These are phyloP conservation scores for Blastobotrys raffinosifermentans DNA, from an alignment of 1,139 yeast genomes.

Conservation along the genomic window DNA sequence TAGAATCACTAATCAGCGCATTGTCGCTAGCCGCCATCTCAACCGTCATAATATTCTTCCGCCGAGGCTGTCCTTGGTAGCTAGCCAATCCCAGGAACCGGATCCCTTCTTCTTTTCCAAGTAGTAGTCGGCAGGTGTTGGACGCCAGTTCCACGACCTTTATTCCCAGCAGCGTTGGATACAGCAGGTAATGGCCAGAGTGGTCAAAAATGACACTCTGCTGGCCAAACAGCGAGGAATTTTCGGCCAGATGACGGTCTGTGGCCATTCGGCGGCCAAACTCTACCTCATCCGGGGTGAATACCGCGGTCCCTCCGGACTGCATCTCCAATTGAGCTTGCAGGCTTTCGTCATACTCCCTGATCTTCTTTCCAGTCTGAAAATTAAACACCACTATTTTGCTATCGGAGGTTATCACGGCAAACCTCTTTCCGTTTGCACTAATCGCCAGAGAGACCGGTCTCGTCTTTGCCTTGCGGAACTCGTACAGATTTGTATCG, in stretches of 20 bases:
- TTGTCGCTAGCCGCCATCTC: slow-evolving; percentile 40
- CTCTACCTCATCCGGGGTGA: slow-evolving; percentile 26
- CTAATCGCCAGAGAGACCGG: slow-evolving; percentile 27
- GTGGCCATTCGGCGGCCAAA: slow-evolving; percentile 28
- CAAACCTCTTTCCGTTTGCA: slow-evolving; percentile 27
- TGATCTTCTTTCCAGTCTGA: slow-evolving; percentile 34
- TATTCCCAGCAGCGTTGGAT: slow-evolving; percentile 36
- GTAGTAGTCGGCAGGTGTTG: slow-evolving; percentile 26
- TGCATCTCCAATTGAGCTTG: slow-evolving; percentile 26
- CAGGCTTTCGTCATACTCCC: slow-evolving; percentile 35
- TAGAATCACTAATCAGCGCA: slow-evolving; percentile 34
- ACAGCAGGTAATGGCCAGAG: slow-evolving; percentile 34
- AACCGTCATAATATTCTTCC: slow-evolving; percentile 23
- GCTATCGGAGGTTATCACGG: slow-evolving; percentile 35
- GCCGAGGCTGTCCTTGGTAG: slow-evolving; percentile 27
- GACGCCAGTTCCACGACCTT: slow-evolving; percentile 34
- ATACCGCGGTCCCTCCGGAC: slow-evolving; percentile 24
- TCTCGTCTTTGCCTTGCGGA: slow-evolving; percentile 33
- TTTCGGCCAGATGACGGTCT: slow-evolving; percentile 27
- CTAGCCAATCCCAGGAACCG: slow-evolving; percentile 29
- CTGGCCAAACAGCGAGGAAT: slow-evolving; percentile 11
- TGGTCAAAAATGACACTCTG: slow-evolving; percentile 35
- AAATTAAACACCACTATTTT: slow-evolving; percentile 35
- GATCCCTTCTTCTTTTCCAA: slow-evolving; percentile 34
- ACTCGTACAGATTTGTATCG: slow-evolving; percentile 40